A percentile compares a stretch with the other conserved stretches of the same genome.
Evolutionary conservation across 345 rosid species (phyloP).

Genomic region (Eutrema heterophyllum): DNA sequence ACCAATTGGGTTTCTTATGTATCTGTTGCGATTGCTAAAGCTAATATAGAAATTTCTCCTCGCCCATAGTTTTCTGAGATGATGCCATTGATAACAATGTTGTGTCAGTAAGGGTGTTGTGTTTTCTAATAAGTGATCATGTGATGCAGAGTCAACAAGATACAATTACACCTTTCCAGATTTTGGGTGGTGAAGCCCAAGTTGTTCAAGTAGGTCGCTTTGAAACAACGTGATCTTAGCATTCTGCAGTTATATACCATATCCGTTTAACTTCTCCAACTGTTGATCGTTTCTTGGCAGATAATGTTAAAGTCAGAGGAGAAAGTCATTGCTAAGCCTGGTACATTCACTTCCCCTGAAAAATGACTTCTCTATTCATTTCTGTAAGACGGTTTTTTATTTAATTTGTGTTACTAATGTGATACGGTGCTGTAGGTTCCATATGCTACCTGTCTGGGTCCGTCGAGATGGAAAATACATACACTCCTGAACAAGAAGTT

Average conservation of each 20-base stretch:
- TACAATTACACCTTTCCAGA: slow-evolving; percentile 79
- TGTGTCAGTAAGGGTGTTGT: background rate
- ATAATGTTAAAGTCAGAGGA: slow-evolving; percentile 91
- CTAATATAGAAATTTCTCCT: background rate
- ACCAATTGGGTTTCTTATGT: background rate
- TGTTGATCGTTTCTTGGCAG: slow-evolving; percentile 38
- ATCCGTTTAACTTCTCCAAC: background rate
- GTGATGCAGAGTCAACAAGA: slow-evolving; percentile 80
- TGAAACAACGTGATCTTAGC: background rate
- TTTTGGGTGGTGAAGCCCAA: slow-evolving; percentile 98
- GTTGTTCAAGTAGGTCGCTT: slow-evolving; percentile 69
- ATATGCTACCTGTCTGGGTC: slow-evolving; percentile 99
- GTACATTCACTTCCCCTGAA: slow-evolving; percentile 30
- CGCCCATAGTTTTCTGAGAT: background rate
- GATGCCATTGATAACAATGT: background rate
- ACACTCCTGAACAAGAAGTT: slow-evolving; percentile 80
- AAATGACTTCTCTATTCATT: background rate
- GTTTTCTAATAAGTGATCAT: slow-evolving; percentile 3
- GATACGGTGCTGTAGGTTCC: slow-evolving; percentile 44
- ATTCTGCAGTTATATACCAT: background rate
- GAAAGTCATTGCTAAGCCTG: slow-evolving; percentile 79
- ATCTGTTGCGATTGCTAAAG: background rate
- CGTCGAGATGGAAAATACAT: slow-evolving; percentile 82
- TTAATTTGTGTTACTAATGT: background rate
- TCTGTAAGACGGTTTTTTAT: background rate